Evolutionary conservation across 2,329 filamentous ascomycete genomes (phyloP), one percentile per base, ranked within the genome.

Genomic region (Dryadomyces quercivorus): DNA sequence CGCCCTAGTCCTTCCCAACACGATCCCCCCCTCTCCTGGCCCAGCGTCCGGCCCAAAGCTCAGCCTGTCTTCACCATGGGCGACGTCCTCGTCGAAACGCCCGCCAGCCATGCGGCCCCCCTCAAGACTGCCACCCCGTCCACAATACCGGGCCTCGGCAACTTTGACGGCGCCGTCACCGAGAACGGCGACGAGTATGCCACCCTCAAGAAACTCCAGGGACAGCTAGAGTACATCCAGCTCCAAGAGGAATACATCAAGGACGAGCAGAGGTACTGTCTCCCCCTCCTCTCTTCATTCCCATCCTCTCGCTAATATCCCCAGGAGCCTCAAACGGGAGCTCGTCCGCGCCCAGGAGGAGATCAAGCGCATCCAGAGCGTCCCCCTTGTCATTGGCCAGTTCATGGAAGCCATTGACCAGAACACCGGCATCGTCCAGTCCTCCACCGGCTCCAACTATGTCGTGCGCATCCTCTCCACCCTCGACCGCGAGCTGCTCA

Each of bases 361-460:
- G 75, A 98, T 98, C 75, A 98, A 98, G 78, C 85, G 93, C 61
- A 98, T 98, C 69, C 93, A 98, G 75, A 96, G 90, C 70, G 93
- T 98, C 54, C 93, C 93, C 31, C 75, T 98, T 59, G 93, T 98
- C 59, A 98, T 98, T 68, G 93, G 93, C 58, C 93, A 98, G 72
- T 98, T 98, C 68, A 98, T 98, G 93, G 93, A 98, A 73, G 93
- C 93, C 55, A 98, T 98, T 67, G 93, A 98, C 70, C 93, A 98
- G 73, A 98, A 96, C 72, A 98, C 93, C 60, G 93, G 93, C 56
- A 98, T 98, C 62, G 93, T 98, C 59, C 93, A 98, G 71, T 97
- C 92, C 51, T 96, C 90, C 60, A 98, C 93, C 38, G 93, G 93
- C 54, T 96, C 91, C 54, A 98, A 98, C 78, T 98, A 98, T 69